Evolutionary conservation across 768 basidiomycete species (phyloP), one percentile per base, ranked within the genome.

Genomic region (Amanita rimosa): DNA sequence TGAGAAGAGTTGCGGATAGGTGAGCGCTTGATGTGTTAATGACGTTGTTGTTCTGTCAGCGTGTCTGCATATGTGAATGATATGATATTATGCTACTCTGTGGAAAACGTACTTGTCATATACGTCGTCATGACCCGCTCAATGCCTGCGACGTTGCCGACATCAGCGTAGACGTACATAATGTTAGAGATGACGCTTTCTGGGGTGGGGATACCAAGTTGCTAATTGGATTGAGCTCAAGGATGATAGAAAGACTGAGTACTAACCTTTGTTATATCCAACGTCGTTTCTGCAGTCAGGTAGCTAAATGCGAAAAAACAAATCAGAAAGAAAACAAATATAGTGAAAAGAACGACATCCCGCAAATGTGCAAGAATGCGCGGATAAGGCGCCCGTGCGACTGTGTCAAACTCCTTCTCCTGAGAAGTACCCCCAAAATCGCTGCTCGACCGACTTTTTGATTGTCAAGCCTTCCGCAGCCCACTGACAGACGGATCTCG

Each of bases 1-100:
- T 66, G 0, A 58, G 53, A 0, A 78, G 66, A 4, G 72, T 62
- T 1, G 76, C 66, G 35, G 67, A 68, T 27, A 92, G 63, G 57
- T 86, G 74, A 0, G 80, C 71, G n/a, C 60, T 80, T 81, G 52
- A 94, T 64, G 53, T 92, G 83, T 13, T 87, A 70, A 56, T 90
- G 79, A 2, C 79, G 77, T 54, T 86, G 84, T 14, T 52, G 59
- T 33, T 75, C 74, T 0, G 73, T 78, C 24, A 74, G 79, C 9
- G 60, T 46, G 8, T 53, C 67, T 71, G 31, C 16, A 3, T 26
- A 16, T 6, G 11, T 41, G 8, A 48, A 0, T 19, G 44, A 3
- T 17, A 13, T 29, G 27, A 9, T 17, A 4, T 8, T 34, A 29
- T 16, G 33, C 16, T 29, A 8, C 37, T 27, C 26, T n/a, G n/a